Evolutionary conservation across 2,329 filamentous ascomycete genomes (phyloP).

Genomic region (Arthrobotrys pseudoclavata): DNA sequence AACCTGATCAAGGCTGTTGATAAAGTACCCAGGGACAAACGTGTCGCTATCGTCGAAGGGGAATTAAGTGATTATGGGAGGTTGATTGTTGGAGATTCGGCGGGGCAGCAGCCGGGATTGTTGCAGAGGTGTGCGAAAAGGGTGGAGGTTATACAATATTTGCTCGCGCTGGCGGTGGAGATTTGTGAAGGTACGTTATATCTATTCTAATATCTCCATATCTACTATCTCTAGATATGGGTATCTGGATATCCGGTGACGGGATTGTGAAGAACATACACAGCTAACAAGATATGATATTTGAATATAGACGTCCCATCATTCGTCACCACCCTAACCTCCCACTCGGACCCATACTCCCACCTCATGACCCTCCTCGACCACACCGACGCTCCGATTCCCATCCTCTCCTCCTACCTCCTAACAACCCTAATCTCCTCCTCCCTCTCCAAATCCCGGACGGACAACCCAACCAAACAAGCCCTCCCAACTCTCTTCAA

Average conservation of each 20-base stretch:
- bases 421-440: conserved; percentile 82
- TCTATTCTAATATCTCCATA: too few relatives aligned
- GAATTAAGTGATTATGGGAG: conserved; percentile 84
- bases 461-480: conserved; percentile 70
- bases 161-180: conserved; percentile 89
- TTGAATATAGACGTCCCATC: conserved; percentile 77
- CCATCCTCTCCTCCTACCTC: conserved; percentile 88
- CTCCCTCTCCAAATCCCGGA: conserved; percentile 73
- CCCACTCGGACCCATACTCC: conserved; percentile 82
- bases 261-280: too few relatives aligned
- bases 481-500: conserved; percentile 85
- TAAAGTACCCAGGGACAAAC: conserved; percentile 92
- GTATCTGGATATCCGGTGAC: too few relatives aligned
- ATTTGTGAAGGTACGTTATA: conserved; percentile 79
- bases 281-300: conserved; percentile 19
- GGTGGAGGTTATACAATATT: conserved; percentile 92
- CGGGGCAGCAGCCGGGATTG: conserved; percentile 75
- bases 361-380: conserved; percentile 86
- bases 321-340: conserved; percentile 81
- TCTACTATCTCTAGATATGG: conserved; percentile 62
- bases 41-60: conserved; percentile 82
- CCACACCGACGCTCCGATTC: conserved; percentile 87
- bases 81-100: conserved; percentile 78
- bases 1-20: conserved; percentile 97
- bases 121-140: conserved; percentile 87